Evolutionary conservation across 1,284 basidiomycete genomes (phyloP).

Genomic region (Baeospora myosura): DNA sequence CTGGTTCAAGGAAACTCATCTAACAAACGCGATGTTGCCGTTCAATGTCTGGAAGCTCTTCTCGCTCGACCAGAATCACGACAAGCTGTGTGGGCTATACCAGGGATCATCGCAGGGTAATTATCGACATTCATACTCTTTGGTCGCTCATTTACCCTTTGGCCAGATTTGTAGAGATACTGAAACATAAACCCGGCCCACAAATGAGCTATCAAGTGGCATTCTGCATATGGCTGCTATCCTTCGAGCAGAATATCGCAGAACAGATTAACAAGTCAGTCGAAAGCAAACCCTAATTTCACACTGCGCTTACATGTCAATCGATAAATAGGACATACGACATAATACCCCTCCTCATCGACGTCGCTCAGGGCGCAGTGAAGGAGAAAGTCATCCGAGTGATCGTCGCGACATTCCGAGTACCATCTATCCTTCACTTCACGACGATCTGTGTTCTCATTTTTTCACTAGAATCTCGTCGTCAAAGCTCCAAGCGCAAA

Average conservation of each 20-base stretch:
- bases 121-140: constrained; percentile 5
- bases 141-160: constrained; percentile 1
- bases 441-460: constrained; percentile 3
- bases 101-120: constrained; percentile 63
- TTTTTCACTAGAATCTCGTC: constrained; percentile 68
- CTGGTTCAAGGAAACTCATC: constrained; percentile 56
- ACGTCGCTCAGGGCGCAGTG: constrained; percentile 82
- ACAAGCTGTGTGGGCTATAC: constrained; percentile 61
- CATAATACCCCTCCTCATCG: constrained; percentile 80
- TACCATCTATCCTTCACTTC: constrained; percentile 25
- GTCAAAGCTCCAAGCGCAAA: constrained; percentile 77
- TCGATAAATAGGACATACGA: constrained; percentile 68
- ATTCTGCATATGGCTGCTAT: constrained; percentile 91
- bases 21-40: constrained; percentile 81
- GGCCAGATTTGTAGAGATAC: constrained; percentile 66
- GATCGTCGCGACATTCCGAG: constrained; percentile 87
- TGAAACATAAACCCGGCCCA: constrained; percentile 71
- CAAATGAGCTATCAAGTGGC: constrained; percentile 94
- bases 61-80: constrained; percentile 77
- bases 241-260: constrained; percentile 83
- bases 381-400: constrained; percentile 98
- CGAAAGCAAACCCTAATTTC: neutral
- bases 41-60: constrained; percentile 86
- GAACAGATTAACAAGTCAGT: constrained; percentile 74
- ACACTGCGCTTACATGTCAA: neutral